phyloP scores from a whole-genome alignment of 2,329 filamentous ascomycete genomes.

The Fusarium nygamai region DNA sequence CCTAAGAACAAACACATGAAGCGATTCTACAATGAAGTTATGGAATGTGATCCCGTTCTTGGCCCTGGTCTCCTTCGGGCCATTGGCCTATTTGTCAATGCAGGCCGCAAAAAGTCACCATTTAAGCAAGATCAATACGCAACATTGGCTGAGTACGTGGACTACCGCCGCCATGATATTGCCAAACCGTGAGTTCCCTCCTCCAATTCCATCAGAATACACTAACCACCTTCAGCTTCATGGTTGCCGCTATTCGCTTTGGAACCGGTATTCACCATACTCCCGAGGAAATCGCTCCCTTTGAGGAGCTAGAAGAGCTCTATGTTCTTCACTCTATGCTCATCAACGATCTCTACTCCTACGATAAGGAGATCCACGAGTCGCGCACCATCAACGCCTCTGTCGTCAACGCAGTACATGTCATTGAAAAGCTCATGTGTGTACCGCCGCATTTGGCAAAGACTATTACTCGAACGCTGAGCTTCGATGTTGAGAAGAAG shows the following conservation, averaged over 20 bases:
- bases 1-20: constrained; percentile 18
- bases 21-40: neutral
- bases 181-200: neutral
- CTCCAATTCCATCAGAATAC: rapidly evolving
- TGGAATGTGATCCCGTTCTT: constrained; percentile 9
- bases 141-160: constrained; percentile 1
- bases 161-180: constrained; percentile 6
- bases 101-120: constrained; percentile 10
- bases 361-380: constrained; percentile 23
- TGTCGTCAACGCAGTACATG: constrained; percentile 12
- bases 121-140: constrained; percentile 21
- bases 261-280: constrained; percentile 1
- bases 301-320: constrained; percentile 9
- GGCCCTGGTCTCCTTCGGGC: constrained; percentile 1
- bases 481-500: constrained; percentile 20
- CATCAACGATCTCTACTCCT: constrained; percentile 21
- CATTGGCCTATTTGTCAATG: constrained; percentile 1
- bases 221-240: neutral
- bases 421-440: constrained; percentile 4
- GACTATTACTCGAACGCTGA: neutral
- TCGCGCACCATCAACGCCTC: neutral
- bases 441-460: constrained; percentile 3
- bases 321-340: constrained; percentile 6
- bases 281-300: neutral
- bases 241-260: constrained; percentile 21